phyloP scores from a whole-genome alignment of 176 grass and related monocot species.

The Bothriochloa decipiens region DNA sequence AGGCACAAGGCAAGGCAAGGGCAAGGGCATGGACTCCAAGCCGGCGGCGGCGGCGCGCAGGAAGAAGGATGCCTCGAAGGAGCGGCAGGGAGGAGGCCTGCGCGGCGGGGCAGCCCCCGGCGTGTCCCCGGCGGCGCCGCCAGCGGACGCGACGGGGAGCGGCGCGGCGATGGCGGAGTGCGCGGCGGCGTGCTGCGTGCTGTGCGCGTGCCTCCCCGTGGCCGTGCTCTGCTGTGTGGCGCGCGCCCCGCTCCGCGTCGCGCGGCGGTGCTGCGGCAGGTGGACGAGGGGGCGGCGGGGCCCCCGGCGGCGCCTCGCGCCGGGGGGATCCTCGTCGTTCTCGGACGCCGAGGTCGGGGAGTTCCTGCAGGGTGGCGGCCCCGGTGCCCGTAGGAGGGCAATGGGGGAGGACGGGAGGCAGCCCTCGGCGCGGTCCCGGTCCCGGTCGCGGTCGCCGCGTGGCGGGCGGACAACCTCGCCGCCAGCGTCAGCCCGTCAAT shows the following conservation, averaged over 20 bases:
- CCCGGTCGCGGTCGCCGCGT: not conserved
- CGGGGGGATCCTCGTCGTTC: constrained; percentile 60
- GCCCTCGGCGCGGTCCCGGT: not conserved
- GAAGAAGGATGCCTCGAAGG: constrained; percentile 24
- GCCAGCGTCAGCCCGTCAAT: not conserved
- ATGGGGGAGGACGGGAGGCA: not conserved
- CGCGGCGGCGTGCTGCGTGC: constrained; percentile 55
- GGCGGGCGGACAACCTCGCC: not conserved
- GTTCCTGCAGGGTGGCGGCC: constrained; percentile 23
- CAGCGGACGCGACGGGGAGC: constrained; percentile 2
- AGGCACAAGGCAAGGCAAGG: not conserved
- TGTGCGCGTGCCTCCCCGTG: constrained; percentile 76
- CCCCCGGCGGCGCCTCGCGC: constrained; percentile 31
- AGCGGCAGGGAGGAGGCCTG: constrained; percentile 19
- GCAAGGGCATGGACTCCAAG: constrained; percentile 9
- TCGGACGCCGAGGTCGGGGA: constrained; percentile 66
- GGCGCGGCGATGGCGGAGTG: constrained; percentile 60
- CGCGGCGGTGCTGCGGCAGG: constrained; percentile 43
- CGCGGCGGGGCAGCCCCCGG: not conserved
- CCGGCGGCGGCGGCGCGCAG: not conserved
- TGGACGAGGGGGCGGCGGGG: not conserved
- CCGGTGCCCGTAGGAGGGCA: not conserved
- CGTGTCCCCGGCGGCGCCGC: constrained; percentile 37
- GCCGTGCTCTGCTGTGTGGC: constrained; percentile 61
- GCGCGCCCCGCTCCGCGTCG: constrained; percentile 57